Percentiles rank a stretch among this genome's conserved stretches.
These are phyloP conservation scores for Gracilaria gracilis DNA, from an alignment of 23 red algal genomes.

Conservation along the genomic window DNA sequence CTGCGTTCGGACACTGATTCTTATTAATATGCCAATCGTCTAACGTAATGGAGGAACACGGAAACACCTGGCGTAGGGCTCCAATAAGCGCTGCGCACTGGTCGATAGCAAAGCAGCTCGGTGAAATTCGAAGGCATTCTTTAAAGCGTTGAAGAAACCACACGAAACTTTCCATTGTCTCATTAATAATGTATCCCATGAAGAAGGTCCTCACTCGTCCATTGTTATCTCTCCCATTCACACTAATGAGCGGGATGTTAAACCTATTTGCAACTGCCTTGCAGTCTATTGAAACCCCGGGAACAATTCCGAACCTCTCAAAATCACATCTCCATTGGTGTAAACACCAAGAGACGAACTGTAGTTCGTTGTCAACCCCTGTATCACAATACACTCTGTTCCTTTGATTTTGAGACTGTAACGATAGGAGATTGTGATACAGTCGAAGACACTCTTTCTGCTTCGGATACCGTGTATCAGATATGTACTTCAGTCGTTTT, in stretches of 20 bases:
- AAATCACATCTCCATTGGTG: not conserved
- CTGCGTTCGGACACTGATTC: not conserved
- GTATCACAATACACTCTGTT: not conserved
- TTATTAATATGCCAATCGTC: no score
- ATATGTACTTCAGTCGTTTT: not conserved
- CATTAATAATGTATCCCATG: no score
- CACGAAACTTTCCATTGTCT: not conserved
- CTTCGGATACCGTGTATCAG: not conserved
- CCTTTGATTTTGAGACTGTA: not conserved
- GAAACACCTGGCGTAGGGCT: no score
- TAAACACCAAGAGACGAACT: not conserved
- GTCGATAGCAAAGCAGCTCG: not conserved
- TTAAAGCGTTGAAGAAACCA: not conserved
- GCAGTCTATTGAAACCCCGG: constrained; percentile 6
- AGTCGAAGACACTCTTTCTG: not conserved
- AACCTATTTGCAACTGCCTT: not conserved
- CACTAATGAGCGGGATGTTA: no score
- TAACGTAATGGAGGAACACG: no score
- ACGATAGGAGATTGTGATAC: not conserved
- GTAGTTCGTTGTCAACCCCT: not conserved
- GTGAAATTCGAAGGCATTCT: not conserved
- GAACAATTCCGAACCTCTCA: constrained; percentile 18
- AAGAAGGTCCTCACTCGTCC: no score
- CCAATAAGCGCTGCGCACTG: not conserved
- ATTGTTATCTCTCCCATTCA: no score